These are phyloP conservation scores for Pisolithus marmoratus DNA, from an alignment of 768 basidiomycete genomes.

Conservation along the genomic window DNA sequence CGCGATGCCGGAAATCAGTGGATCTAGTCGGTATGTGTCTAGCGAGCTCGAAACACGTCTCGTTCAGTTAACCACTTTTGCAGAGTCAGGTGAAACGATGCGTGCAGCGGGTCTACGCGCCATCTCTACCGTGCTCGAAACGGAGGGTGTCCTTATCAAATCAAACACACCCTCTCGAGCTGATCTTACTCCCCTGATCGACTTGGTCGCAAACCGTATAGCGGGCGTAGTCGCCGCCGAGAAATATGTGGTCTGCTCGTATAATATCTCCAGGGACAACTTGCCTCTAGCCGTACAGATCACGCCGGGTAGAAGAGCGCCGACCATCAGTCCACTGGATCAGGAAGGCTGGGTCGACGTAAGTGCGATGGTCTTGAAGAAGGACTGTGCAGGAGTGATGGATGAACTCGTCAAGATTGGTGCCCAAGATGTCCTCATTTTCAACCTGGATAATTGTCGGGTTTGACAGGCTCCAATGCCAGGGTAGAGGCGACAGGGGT, in stretches of 20 bases:
- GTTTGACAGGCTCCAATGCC: constrained; percentile 38
- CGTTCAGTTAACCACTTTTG: background rate
- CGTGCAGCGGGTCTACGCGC: constrained; percentile 93
- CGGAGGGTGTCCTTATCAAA: constrained; percentile 91
- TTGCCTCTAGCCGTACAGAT: constrained; percentile 59
- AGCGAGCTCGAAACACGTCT: background rate
- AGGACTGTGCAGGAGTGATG: constrained; percentile 75
- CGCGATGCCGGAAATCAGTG: constrained; percentile 41
- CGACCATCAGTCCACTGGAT: constrained; percentile 84
- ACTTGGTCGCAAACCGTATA: constrained; percentile 79
- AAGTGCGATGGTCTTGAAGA: constrained; percentile 88
- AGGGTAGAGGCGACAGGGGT: too few species aligned
- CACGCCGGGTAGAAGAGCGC: constrained; percentile 86
- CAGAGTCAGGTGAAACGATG: constrained; percentile 99
- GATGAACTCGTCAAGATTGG: constrained; percentile 78
- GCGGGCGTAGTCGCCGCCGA: constrained; percentile 86
- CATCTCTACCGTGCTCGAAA: constrained; percentile 81
- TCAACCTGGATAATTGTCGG: constrained; percentile 90
- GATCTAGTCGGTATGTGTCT: constrained; percentile 83
- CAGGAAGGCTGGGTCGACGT: constrained; percentile 86
- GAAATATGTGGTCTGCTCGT: constrained; percentile 86
- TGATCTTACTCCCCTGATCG: constrained; percentile 59
- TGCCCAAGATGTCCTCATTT: constrained; percentile 86
- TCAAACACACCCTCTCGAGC: constrained; percentile 61
- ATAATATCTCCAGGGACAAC: constrained; percentile 72